A percentile compares a stretch with the other conserved stretches of the same genome.
Evolutionary conservation across 169 alveolate genomes (phyloP).

Genomic region (Plasmodium inui): DNA sequence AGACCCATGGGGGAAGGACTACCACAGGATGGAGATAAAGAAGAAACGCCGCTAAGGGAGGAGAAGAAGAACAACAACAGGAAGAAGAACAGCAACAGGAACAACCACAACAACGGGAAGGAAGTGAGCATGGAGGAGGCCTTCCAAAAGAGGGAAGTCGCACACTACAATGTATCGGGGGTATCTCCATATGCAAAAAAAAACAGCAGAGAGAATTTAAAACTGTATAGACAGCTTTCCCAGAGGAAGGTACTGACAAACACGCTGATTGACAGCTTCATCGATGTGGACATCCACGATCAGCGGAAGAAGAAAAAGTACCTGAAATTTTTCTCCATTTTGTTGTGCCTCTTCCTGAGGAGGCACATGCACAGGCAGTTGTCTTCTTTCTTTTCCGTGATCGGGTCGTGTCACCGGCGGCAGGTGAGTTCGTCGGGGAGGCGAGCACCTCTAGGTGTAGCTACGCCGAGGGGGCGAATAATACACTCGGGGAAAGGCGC

Average conservation of each 20-base stretch:
- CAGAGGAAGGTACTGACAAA: constrained; percentile 17
- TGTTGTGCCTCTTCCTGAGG: constrained; percentile 44
- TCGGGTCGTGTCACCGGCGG: constrained; percentile 11
- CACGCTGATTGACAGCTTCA: constrained; percentile 62
- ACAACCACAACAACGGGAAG: no score
- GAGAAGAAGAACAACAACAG: background rate
- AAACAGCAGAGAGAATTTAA: background rate
- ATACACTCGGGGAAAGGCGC: background rate
- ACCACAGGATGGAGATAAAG: background rate
- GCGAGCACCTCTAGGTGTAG: background rate
- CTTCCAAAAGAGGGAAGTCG: background rate
- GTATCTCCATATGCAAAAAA: background rate
- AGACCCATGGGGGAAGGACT: background rate
- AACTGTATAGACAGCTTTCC: background rate
- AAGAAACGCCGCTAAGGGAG: background rate
- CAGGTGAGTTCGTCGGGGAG: constrained; percentile 34
- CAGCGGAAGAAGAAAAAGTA: constrained; percentile 36
- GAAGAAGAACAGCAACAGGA: no score
- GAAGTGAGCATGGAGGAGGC: background rate
- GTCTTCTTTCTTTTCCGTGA: constrained; percentile 8
- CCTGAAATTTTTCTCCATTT: constrained; percentile 51
- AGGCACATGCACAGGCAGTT: constrained; percentile 18
- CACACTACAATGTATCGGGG: background rate
- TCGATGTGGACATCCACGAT: constrained; percentile 49
- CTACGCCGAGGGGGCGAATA: background rate